These are phyloP conservation scores for Magnusiomyces suaveolens DNA, from an alignment of 1,139 yeast genomes.

Conservation along the genomic window DNA sequence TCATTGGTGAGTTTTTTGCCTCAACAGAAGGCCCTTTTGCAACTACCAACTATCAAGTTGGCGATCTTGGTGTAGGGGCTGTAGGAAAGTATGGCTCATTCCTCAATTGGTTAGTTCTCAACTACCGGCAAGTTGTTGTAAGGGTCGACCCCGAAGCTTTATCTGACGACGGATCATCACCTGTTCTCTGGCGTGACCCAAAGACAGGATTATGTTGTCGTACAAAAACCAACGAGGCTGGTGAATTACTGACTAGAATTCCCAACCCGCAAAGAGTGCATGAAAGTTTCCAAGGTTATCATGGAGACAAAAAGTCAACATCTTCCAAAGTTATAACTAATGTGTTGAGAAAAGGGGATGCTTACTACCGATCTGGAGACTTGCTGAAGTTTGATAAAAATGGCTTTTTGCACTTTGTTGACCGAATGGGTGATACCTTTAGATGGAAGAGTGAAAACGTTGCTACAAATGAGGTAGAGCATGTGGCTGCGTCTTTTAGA, in stretches of 20 bases:
- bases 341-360: conserved; percentile 80
- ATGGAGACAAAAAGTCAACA: conserved; percentile 72
- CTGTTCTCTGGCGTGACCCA: conserved; percentile 55
- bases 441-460: conserved; percentile 97
- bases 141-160: conserved; percentile 35
- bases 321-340: conserved; percentile 60
- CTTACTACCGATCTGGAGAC: conserved; percentile 87
- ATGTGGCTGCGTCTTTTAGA: conserved; percentile 41
- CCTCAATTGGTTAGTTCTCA: conserved; percentile 2
- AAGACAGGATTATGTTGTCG: conserved; percentile 52
- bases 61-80: conserved; percentile 81
- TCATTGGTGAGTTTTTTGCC: conserved; percentile 86
- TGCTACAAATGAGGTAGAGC: conserved; percentile 88
- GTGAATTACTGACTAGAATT: conserved; percentile 76
- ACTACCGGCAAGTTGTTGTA: conserved; percentile 47
- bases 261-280: conserved; percentile 42
- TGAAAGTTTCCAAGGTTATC: conserved; percentile 78
- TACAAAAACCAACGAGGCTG: conserved; percentile 57
- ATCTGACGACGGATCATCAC: conserved; percentile 51
- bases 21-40: conserved; percentile 92
- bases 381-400: conserved; percentile 59
- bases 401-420: conserved; percentile 75
- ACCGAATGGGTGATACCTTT: conserved; percentile 90
- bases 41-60: conserved; percentile 69
- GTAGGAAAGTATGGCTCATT: conserved; percentile 66